Conservation (phyloP, 352 stramenopile genomes). For the Globisporangium okanoganense region DNA sequence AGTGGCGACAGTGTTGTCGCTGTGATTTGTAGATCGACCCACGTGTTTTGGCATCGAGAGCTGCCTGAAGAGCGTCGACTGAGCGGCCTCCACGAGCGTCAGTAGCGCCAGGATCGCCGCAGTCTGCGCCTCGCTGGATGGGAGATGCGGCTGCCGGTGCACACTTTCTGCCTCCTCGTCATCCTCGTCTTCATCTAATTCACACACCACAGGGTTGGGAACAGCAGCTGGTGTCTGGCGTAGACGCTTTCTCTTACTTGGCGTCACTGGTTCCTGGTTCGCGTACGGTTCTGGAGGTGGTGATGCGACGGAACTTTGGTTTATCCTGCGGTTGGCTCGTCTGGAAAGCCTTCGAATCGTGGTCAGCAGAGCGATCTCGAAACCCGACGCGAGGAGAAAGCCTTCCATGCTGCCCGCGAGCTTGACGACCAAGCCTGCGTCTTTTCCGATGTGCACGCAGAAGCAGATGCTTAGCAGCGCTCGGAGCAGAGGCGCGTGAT, state of each 20-base stretch:
- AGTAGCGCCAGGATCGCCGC: conserved; percentile 33
- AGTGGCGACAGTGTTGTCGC: background rate
- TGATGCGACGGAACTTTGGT: background rate
- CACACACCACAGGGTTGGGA: background rate
- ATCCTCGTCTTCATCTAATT: background rate
- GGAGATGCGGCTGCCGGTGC: conserved; percentile 23
- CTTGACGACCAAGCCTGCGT: conserved; percentile 21
- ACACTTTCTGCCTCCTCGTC: background rate
- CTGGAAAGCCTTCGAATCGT: background rate
- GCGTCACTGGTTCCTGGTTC: background rate
- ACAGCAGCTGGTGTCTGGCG: conserved; percentile 3
- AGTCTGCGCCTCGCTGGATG: conserved; percentile 28
- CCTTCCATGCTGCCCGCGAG: conserved; percentile 36
- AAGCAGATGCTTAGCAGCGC: conserved; percentile 40
- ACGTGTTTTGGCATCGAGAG: background rate
- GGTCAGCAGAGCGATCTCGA: conserved; percentile 14
- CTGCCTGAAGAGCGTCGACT: conserved; percentile 27
- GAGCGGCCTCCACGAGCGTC: conserved; percentile 32
- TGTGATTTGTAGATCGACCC: background rate
- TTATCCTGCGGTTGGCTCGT: background rate
- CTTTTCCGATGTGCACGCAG: conserved; percentile 19
- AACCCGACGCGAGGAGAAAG: conserved; percentile 36
- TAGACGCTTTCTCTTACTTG: conserved; percentile 15
- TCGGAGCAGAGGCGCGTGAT: conserved; percentile 51
- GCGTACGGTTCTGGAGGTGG: background rate